Evolutionary conservation across 331 rosid genomes (phyloP), one percentile per base, ranked within the genome.

Genomic region (Phaseolus coccineus): DNA sequence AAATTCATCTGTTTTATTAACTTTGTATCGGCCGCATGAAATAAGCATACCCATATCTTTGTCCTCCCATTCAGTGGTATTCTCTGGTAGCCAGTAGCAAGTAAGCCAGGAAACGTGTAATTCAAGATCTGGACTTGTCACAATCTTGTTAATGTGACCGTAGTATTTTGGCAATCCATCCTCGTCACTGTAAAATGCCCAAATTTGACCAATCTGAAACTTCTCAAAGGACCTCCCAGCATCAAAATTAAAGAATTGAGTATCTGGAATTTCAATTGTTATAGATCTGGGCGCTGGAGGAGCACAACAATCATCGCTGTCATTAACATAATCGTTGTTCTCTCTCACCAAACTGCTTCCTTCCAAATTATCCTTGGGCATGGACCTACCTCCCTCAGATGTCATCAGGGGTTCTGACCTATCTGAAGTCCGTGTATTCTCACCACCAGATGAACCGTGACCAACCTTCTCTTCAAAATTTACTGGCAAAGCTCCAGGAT

Each of bases 161-260:
- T 93, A 95, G 82, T 90, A 90, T 80, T 82, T 95, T 30, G 99
- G 99, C 86, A 92, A 77, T 76, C 89, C 96, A 88, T 95, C 99
- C 82, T 93, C 98, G 61, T 91, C 93, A 33, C 98, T 87, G 71
- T 95, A 95, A 73, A 95, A 73, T 25, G 99, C 97, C 99, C 99
- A 95, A 57, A 95, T 80, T 83, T 95, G 98, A 86, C 92, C 93
- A 55, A 72, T 27, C 76, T 72, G 84, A 83, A 93, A 90, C 85
- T 87, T 93, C 24, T 83, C 92, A 71, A 3, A 37, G 28, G 92
- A 82, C 78, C 82, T 91, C 48, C 74, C 83, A 51, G 80, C 85
- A 53, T 89, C 99, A 19, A 96, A 96, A 73, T 93, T 80, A 82
- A 84, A 84, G 80, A 96, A 96, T 71, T 85, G 93, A 73, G 98